Conservation (phyloP, 306 rosid genomes). For the Glycyrrhiza uralensis region DNA sequence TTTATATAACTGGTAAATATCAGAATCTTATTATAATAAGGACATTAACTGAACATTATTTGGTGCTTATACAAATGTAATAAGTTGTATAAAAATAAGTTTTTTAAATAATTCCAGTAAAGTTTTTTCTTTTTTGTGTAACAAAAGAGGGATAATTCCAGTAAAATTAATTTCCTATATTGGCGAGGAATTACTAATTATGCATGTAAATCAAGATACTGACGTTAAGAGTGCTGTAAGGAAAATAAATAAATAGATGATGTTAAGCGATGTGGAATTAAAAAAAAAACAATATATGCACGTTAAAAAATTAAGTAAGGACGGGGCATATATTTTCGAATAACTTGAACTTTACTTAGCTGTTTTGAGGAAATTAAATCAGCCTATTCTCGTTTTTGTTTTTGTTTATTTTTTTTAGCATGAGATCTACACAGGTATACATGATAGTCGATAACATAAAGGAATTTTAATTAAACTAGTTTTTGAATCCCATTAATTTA, state of each 20-base stretch:
- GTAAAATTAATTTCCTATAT: too few relatives aligned
- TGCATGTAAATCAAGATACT: background rate
- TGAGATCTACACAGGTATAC: too few relatives aligned
- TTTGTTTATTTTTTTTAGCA: too few relatives aligned
- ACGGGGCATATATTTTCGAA: background rate
- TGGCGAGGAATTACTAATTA: background rate
- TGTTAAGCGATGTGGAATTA: background rate
- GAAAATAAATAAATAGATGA: too few relatives aligned
- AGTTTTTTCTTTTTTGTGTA: too few relatives aligned
- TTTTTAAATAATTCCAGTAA: background rate
- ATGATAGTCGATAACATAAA: too few relatives aligned
- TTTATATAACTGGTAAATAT: background rate
- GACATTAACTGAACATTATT: background rate
- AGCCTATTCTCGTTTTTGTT: too few relatives aligned
- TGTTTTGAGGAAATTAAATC: background rate
- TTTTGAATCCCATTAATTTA: too few relatives aligned
- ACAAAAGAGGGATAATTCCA: too few relatives aligned
- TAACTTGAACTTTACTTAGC: background rate
- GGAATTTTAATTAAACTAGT: too few relatives aligned
- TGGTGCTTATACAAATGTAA: background rate
- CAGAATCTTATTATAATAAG: background rate
- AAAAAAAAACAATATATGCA: too few relatives aligned
- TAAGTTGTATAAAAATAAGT: background rate
- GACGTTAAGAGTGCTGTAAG: background rate
- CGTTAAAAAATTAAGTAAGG: too few relatives aligned